Evolutionary conservation across 805 yeast genomes (phyloP).

Genomic region (Kluyveromyces aestuarii): DNA sequence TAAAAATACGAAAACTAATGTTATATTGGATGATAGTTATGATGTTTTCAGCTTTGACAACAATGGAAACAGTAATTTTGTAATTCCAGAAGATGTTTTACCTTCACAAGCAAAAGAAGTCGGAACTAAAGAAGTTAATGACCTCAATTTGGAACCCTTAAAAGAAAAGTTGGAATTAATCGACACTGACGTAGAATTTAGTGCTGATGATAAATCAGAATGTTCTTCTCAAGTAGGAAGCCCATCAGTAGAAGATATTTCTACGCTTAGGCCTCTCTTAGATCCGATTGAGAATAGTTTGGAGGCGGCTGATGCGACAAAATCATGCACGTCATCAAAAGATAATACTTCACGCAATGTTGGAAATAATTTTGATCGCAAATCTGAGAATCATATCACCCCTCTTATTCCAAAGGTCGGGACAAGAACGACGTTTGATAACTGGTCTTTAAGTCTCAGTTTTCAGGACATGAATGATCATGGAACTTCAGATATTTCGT

Average conservation of each 20-base stretch:
- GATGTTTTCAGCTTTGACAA: conserved; percentile 26
- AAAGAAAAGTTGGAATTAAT: conserved; percentile 1
- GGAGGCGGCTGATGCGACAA: background rate
- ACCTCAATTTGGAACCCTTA: background rate
- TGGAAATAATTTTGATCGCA: no score
- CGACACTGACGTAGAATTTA: conserved; percentile 1
- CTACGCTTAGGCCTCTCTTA: background rate
- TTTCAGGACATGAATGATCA: conserved; percentile 1
- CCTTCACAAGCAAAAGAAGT: background rate
- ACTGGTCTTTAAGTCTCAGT: background rate
- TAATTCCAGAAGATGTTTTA: conserved; percentile 11
- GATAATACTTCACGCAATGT: background rate
- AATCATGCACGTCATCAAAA: background rate
- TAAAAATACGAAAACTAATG: conserved; percentile 15
- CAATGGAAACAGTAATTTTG: conserved; percentile 22
- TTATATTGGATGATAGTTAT: conserved; percentile 23
- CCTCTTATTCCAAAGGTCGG: background rate
- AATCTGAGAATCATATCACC: no score
- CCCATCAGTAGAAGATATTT: background rate
- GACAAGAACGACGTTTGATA: background rate
- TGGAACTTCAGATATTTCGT: background rate
- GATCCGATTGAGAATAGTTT: background rate
- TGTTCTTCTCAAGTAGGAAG: background rate
- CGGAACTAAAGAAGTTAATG: background rate
- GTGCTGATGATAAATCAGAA: background rate